Evolutionary conservation across 2,329 filamentous ascomycete species (phyloP).

Genomic region (Metarhizium sp.): DNA sequence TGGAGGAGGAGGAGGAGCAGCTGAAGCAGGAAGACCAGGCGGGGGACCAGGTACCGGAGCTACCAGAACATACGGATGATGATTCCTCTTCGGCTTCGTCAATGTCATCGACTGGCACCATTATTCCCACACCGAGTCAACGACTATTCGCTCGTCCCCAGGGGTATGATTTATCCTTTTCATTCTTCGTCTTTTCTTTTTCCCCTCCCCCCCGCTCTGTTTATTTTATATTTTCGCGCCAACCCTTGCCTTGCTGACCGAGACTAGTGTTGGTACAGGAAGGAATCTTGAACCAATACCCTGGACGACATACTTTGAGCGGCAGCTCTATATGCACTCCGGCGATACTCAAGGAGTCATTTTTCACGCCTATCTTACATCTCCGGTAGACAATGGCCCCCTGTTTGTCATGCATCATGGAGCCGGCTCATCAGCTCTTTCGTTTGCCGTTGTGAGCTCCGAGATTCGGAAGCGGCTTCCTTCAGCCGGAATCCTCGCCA

Average conservation of each 20-base stretch:
- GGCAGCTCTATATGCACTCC: slow-evolving; percentile 66
- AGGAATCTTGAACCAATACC: slow-evolving; percentile 56
- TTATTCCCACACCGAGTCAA: slow-evolving; percentile 67
- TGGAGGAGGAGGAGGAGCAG: slow-evolving; percentile 42
- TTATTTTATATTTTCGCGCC: not conserved
- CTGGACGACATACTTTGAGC: slow-evolving; percentile 87
- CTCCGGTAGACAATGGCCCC: slow-evolving; percentile 64
- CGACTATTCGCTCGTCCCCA: slow-evolving; percentile 64
- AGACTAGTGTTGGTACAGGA: slow-evolving; percentile 35
- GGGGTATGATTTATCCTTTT: slow-evolving; percentile 37
- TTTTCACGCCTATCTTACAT: slow-evolving; percentile 83
- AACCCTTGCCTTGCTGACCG: not conserved
- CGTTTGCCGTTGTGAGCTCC: slow-evolving; percentile 72
- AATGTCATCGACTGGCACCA: slow-evolving; percentile 87
- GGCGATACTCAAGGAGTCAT: slow-evolving; percentile 38
- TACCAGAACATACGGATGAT: slow-evolving; percentile 39
- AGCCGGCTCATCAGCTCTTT: slow-evolving; percentile 84
- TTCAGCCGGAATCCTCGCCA: slow-evolving; percentile 69
- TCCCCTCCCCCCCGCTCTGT: not conserved
- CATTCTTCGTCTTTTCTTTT: not conserved
- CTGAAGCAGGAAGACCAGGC: slow-evolving; percentile 26
- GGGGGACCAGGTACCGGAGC: slow-evolving; percentile 33
- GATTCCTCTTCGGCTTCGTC: slow-evolving; percentile 70
- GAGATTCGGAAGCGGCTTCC: slow-evolving; percentile 73
- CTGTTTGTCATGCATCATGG: slow-evolving; percentile 93